phyloP scores from a whole-genome alignment of 768 basidiomycete species.

The Suillus lakei region DNA sequence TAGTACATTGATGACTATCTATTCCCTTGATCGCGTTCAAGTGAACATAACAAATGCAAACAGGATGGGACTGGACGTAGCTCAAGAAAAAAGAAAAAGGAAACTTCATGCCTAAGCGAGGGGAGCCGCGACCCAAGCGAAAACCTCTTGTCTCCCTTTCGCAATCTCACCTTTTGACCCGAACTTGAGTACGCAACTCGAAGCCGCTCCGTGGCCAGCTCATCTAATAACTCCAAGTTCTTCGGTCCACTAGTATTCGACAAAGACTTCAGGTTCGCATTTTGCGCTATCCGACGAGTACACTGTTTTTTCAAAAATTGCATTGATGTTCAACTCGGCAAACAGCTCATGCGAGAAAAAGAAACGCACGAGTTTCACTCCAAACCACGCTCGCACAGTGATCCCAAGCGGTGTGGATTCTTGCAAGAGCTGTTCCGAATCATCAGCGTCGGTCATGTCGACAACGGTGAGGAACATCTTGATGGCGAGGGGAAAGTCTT shows the following conservation, averaged over 20 bases:
- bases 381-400: slow-evolving; percentile 79
- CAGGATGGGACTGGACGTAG: neutral
- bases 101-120: neutral
- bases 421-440: slow-evolving; percentile 48
- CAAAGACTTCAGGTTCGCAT: slow-evolving; percentile 48
- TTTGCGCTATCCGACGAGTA: slow-evolving; percentile 55
- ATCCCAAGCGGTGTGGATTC: slow-evolving; percentile 57
- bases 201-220: slow-evolving; percentile 74
- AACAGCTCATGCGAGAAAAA: neutral
- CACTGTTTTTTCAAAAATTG: slow-evolving; percentile 47
- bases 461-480: slow-evolving; percentile 79
- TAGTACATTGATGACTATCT: neutral
- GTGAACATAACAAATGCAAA: neutral
- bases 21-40: neutral
- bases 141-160: slow-evolving; percentile 48
- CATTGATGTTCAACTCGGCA: slow-evolving; percentile 1
- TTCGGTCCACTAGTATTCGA: slow-evolving; percentile 63
- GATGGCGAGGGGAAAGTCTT: slow-evolving; percentile 74
- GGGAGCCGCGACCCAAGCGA: slow-evolving; percentile 45
- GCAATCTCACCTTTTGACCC: slow-evolving; percentile 40
- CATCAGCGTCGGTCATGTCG: slow-evolving; percentile 75
- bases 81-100: neutral
- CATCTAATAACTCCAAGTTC: slow-evolving; percentile 62
- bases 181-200: slow-evolving; percentile 62
- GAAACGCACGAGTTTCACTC: slow-evolving; percentile 73